Base-by-base conservation (phyloP, 768 basidiomycete species). In the Suillus ampliporus region DNA sequence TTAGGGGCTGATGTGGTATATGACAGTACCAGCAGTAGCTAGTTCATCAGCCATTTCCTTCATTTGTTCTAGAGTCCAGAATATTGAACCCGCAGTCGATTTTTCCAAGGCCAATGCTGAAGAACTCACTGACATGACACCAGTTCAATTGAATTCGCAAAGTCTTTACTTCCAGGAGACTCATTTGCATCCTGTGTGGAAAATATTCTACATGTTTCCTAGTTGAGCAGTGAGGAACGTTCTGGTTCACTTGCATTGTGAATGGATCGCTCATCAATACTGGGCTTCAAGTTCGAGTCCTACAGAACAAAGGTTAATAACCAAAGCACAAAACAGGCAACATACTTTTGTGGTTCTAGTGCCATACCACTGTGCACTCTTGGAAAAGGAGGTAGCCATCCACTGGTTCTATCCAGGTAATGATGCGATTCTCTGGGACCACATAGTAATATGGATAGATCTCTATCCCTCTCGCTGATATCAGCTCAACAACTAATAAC, bases 201-300 rank as follows among this genome's bases (percentile, higher is more conserved):
- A 44, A 58, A 15, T 44, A 34, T 14, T 58, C 41, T 1, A 58
- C 43, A n/a, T 58, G 57, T 58, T 58, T 58, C 57, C 57, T 57
- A 28, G 37, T 23, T 9, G 3, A n/a, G n/a, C 8, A 4, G 19
- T 43, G 43, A 43, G 43, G 4, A 10, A n/a, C 10, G 10, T 43
- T 41, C 41, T 41, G 41, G 17, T 19, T 41, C 8, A 7, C n/a
- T 31, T 31, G 6, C 4, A 31, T 31, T 31, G 31, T 19, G 6
- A 17, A 8, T 43, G 8, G 4, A 43, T 43, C 11, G 21, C 57
- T 58, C 40, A 58, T 41, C 57, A 59, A 13, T 35, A 59, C 8
- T 59, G 43, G 13, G 58, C 58, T 11, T 28, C 23, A 4, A 59
- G 43, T 13, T 31, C 43, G 4, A 44, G 28, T 21, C 26, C 58